Conservation (phyloP, 805 yeast genomes). For the Lipomyces mesembrius region DNA sequence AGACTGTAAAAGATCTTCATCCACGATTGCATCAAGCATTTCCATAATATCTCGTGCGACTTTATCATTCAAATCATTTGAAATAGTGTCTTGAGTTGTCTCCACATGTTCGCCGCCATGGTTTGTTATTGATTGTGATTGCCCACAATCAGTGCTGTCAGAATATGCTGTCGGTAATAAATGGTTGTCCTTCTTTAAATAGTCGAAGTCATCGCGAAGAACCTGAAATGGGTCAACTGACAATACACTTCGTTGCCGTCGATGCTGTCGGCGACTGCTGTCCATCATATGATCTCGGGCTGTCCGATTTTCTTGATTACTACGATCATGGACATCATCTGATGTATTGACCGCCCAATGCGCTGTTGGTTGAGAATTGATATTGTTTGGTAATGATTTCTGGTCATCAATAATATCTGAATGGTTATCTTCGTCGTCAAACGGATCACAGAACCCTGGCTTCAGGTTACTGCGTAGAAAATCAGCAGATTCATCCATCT, state of each 20-base stretch:
- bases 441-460: conserved; percentile 1
- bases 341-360: not conserved
- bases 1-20: not conserved
- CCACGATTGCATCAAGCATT: conserved; percentile 1
- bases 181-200: not conserved
- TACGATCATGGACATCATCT: not conserved
- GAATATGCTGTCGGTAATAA: not conserved
- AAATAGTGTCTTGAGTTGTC: not conserved
- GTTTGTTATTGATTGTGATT: not conserved
- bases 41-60: not conserved
- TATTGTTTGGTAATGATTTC: not conserved
- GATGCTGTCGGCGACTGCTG: not conserved
- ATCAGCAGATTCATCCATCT: not conserved
- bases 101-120: not conserved
- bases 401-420: not conserved
- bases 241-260: not conserved
- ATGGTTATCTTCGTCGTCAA: not conserved
- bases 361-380: not conserved
- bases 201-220: not conserved
- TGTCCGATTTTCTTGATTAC: not conserved
- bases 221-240: not conserved
- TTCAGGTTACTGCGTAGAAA: not conserved
- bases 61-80: not conserved
- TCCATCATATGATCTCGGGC: not conserved
- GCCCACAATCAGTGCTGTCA: not conserved